Evolutionary conservation across 108 stramenopile species (phyloP).

Genomic region (Cyclotella baltica): DNA sequence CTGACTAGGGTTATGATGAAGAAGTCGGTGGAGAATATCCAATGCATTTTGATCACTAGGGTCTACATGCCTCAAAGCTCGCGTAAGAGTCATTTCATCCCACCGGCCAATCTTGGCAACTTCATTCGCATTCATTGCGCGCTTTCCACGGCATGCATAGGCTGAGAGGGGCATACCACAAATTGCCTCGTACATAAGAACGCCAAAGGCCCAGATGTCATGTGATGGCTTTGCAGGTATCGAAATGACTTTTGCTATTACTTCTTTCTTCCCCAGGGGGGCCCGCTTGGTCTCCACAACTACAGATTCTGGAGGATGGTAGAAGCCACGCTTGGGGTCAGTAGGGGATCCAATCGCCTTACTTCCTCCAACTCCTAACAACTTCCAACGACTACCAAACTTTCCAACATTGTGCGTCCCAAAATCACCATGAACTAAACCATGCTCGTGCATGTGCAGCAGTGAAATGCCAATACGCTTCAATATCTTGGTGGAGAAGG

Average conservation of each 20-base stretch:
- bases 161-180: slow-evolving; percentile 82
- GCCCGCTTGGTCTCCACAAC: slow-evolving; percentile 71
- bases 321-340: slow-evolving; percentile 83
- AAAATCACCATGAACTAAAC: slow-evolving; percentile 88
- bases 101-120: slow-evolving; percentile 82
- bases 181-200: slow-evolving; percentile 83
- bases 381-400: slow-evolving; percentile 87
- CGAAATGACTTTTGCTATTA: slow-evolving; percentile 68
- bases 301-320: slow-evolving; percentile 88
- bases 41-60: slow-evolving; percentile 52
- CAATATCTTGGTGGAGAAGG: slow-evolving; percentile 73
- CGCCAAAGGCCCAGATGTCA: slow-evolving; percentile 90
- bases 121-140: slow-evolving; percentile 72
- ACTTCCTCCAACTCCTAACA: slow-evolving; percentile 82
- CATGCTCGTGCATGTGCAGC: slow-evolving; percentile 85
- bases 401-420: slow-evolving; percentile 90
- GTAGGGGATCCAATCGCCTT: slow-evolving; percentile 68
- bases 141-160: slow-evolving; percentile 76
- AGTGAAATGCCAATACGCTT: slow-evolving; percentile 88
- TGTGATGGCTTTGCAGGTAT: slow-evolving; percentile 74
- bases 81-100: slow-evolving; percentile 79
- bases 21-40: slow-evolving; percentile 65
- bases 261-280: slow-evolving; percentile 68
- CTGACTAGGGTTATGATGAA: slow-evolving; percentile 78
- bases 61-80: slow-evolving; percentile 77